Conservation (phyloP, 768 basidiomycete genomes). For the Roridomyces roridus region DNA sequence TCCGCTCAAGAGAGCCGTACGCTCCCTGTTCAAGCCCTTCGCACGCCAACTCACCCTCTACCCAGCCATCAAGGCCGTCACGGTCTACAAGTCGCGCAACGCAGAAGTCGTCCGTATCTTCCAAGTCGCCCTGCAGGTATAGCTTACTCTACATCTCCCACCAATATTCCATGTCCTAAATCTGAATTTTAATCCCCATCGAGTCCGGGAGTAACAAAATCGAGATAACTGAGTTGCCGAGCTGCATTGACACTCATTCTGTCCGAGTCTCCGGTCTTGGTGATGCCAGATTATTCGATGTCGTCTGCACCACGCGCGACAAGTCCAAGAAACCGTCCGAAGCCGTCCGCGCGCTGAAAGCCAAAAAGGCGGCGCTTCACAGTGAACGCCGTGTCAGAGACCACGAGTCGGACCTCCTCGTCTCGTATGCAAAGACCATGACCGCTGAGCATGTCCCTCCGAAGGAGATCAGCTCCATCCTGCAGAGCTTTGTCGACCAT, state of each 20-base stretch:
- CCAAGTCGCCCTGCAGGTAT: conserved; percentile 55
- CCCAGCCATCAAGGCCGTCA: conserved; percentile 57
- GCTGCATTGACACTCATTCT: conserved; percentile 56
- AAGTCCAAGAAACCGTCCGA: conserved; percentile 34
- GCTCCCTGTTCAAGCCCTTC: not conserved
- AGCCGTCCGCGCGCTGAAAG: conserved; percentile 42
- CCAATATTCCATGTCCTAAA: conserved; percentile 2
- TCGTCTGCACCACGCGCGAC: conserved; percentile 50
- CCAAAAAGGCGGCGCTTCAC: conserved; percentile 42
- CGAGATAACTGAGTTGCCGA: conserved; percentile 54
- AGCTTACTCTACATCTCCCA: conserved; percentile 14
- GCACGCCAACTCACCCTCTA: not conserved
- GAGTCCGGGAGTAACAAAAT: conserved; percentile 62
- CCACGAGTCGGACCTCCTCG: conserved; percentile 48
- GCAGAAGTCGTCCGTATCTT: conserved; percentile 64
- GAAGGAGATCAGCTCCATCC: conserved; percentile 43
- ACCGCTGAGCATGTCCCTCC: conserved; percentile 48
- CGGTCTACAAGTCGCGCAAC: conserved; percentile 60
- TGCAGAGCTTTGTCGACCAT: conserved; percentile 47
- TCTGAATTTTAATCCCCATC: conserved; percentile 5
- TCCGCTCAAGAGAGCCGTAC: conserved; percentile 18
- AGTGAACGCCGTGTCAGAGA: conserved; percentile 45
- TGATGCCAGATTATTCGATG: conserved; percentile 57
- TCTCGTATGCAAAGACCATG: conserved; percentile 50
- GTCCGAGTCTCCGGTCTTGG: conserved; percentile 59